Base-by-base conservation (phyloP, 2,329 filamentous ascomycete genomes). In the Epicoccum nigrum region DNA sequence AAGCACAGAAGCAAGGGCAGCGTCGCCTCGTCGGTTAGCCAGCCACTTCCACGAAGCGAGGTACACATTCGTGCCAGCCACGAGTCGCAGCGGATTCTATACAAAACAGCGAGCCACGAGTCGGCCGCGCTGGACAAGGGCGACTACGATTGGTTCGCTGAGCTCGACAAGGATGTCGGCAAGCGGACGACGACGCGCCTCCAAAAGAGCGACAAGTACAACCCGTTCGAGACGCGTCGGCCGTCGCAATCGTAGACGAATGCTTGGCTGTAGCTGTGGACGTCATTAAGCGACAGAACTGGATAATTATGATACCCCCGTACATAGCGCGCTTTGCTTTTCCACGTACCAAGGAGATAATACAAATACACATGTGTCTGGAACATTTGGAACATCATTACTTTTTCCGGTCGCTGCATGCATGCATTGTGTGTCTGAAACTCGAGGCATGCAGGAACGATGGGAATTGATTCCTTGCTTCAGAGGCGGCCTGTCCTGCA, bases 1-100 rank as follows among this genome's bases (percentile, higher is more conserved):
- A 33, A 55, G 12, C 59, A 63, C 17, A 38, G 37, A 7, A 56
- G 49, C 11, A 54, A 60, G 6, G 46, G 42, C 12, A 54, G 50
- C 30, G 20, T 39, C 4, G 17, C 32, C 2, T 52, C 49, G 2
- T 38, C 32, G 2, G 9, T 43, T 6, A 37, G 20, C 5, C 37
- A 43, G 4, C 2, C 33, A 1, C 41, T 33, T 12, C 9, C 11
- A 2, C 15, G 15, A 5, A 27, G 15, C 2, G 28, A 42, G 6
- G 27, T 15, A 15, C 2, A 34, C 4, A 13, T 21, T 34, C 61
- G 66, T n/a, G 13, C 47, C 5, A 68, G 65, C 3, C 56, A 64
- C 12, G 69, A 72, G 1, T 70, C 67, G 4, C 53, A 60, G 31
- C 61, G 56, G 30, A 56, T 62, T n/a, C 49, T 71, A 16, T 58